These are phyloP conservation scores for Aspergillus sp. DNA, from an alignment of 2,329 filamentous ascomycete genomes.

Conservation along the genomic window DNA sequence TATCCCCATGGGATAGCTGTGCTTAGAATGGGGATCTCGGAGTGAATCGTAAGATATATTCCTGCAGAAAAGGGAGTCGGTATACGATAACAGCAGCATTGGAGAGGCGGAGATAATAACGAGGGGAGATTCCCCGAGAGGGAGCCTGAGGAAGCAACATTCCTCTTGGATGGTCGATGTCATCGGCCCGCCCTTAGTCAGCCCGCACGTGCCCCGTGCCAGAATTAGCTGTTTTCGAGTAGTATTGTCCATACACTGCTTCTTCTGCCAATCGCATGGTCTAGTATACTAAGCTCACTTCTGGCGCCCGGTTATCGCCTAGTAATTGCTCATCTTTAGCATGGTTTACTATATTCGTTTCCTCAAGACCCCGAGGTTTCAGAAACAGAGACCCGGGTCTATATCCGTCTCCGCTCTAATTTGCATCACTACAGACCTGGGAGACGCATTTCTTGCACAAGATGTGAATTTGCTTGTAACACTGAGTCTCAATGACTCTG, in stretches of 20 bases:
- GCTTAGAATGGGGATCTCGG: neutral
- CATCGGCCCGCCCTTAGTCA: conserved; percentile 31
- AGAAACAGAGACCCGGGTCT: conserved; percentile 44
- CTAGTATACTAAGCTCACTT: neutral
- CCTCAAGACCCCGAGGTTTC: conserved; percentile 60
- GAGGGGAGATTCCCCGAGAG: conserved; percentile 7
- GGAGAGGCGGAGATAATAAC: conserved; percentile 7
- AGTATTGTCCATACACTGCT: neutral
- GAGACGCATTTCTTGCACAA: conserved; percentile 62
- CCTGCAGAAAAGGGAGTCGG: neutral
- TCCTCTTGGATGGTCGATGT: conserved; percentile 22
- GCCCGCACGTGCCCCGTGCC: conserved; percentile 22
- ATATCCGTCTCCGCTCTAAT: conserved; percentile 55
- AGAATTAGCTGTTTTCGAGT: conserved; percentile 1
- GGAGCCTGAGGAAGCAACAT: conserved; percentile 19
- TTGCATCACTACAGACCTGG: conserved; percentile 69
- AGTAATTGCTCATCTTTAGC: neutral
- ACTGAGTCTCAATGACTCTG: conserved; percentile 21
- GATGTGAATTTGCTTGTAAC: conserved; percentile 35
- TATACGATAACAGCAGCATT: conserved; percentile 18
- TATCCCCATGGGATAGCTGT: conserved; percentile 17
- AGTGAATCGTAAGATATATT: neutral
- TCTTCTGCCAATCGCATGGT: too few relatives aligned
- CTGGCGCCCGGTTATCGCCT: neutral
- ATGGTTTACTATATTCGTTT: conserved; percentile 68